Base-by-base conservation (phyloP, 345 rosid species). In the Combretum micranthum region DNA sequence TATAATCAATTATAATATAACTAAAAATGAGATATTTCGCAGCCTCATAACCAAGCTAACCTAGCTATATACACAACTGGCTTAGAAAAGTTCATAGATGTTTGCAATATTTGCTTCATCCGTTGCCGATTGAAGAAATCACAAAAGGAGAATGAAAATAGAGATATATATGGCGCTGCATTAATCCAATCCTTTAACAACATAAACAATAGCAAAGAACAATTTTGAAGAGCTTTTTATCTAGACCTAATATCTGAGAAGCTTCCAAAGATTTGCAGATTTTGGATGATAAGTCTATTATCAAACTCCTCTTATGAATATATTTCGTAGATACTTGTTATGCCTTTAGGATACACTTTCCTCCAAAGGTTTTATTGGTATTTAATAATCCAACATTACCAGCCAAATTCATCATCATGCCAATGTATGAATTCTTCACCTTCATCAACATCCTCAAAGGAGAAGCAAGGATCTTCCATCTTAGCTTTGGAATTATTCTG, bases 401-500 rank as follows among this genome's bases (percentile, higher is more conserved):
- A 49, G 52, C 18, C 20, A 49, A 49, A 18, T 18, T 49, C 20
- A 49, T 18, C 52, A 49, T 49, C 52, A 49, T 49, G 52, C 18
- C 12, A 12, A 49, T 49, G 20, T 49, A 49, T 8, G 52, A 21
- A 49, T 49, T 49, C 20, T 49, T 49, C 13, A 49, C 4, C 52
- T 49, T 49, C 3, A 11, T 49, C 52, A 49, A 15, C 18, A 49
- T 18, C 52, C 13, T 49, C 3, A 49, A 4, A 4, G 52, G 52
- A 1, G 17, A 15, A 21, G 18, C 18, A 20, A 44, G 12, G 13
- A 42, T 23, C 32, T 48, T 44, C 25, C 53, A 4, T 0, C 56
- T 57, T 46, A 59, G 58, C 64, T 52, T 64, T 20, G 52, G 69
- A 20, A 26, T 6, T 12, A 49, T 23, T 51, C 46, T 64, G 51